Evolutionary conservation across 192 early-diverging fungal genomes (phyloP).

Genomic region (Backusella sp.): DNA sequence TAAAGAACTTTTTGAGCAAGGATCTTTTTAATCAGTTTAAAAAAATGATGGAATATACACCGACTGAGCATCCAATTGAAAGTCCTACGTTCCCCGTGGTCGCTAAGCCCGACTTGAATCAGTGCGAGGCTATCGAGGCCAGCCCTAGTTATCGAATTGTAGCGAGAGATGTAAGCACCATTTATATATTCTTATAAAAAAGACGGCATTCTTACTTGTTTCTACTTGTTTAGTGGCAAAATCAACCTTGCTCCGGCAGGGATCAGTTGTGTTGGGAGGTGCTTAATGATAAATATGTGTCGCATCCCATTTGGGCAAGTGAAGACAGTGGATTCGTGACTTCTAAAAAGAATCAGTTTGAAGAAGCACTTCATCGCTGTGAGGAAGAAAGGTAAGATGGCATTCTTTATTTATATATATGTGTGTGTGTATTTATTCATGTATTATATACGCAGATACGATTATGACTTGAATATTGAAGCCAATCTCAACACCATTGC

Average conservation of each 20-base stretch:
- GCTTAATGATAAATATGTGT: conserved; percentile 92
- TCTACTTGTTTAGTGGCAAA: conserved; percentile 29
- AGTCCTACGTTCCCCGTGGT: conserved; percentile 59
- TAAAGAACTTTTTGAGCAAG: conserved; percentile 81
- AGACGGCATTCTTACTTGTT: background rate
- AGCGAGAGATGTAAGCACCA: conserved; percentile 54
- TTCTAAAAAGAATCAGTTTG: conserved; percentile 87
- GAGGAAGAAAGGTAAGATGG: conserved; percentile 87
- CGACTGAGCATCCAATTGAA: conserved; percentile 61
- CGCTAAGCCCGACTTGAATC: conserved; percentile 59
- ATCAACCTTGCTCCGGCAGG: conserved; percentile 78
- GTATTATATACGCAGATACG: conserved; percentile 45
- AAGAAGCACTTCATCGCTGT: conserved; percentile 89
- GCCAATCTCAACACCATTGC: conserved; percentile 88
- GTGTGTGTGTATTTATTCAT: background rate
- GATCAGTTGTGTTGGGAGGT: conserved; percentile 91
- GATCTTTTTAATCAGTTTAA: conserved; percentile 96
- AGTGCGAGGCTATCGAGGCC: conserved; percentile 41
- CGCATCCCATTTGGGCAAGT: conserved; percentile 86
- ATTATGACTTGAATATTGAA: conserved; percentile 97
- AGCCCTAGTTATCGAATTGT: conserved; percentile 74
- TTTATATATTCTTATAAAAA: background rate
- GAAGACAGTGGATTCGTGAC: conserved; percentile 88
- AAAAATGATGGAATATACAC: conserved; percentile 75
- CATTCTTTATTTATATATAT: background rate